phyloP scores from a whole-genome alignment of 495 filamentous ascomycete genomes.

The Penicillium verhagenii region DNA sequence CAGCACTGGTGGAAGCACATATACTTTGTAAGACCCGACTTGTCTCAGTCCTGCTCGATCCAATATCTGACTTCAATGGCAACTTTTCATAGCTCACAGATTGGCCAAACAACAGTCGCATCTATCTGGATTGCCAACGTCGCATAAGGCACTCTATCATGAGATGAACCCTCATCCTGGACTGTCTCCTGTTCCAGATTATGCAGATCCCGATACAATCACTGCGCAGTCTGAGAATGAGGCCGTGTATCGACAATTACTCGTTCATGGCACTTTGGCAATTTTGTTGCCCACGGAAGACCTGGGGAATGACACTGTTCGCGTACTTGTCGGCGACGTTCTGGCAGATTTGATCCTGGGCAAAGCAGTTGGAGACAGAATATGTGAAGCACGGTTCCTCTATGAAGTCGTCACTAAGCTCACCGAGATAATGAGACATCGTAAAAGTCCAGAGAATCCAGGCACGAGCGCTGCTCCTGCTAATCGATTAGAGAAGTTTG shows the following conservation, averaged over 20 bases:
- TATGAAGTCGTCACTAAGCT: conserved; percentile 76
- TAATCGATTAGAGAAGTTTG: conserved; percentile 47
- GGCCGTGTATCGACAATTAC: conserved; percentile 72
- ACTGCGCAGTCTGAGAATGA: conserved; percentile 72
- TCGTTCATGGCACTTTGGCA: conserved; percentile 75
- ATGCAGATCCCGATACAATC: conserved; percentile 46
- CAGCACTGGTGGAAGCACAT: conserved; percentile 77
- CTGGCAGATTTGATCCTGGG: conserved; percentile 83
- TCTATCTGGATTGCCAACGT: conserved; percentile 36
- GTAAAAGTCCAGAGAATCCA: conserved; percentile 17
- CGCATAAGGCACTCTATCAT: conserved; percentile 70
- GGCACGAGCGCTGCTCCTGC: conserved; percentile 20
- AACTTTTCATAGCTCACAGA: conserved; percentile 44
- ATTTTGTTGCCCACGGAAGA: conserved; percentile 89
- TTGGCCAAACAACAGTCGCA: conserved; percentile 54
- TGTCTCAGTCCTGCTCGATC: conserved; percentile 8
- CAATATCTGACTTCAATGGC: conserved; percentile 10
- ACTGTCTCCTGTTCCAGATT: conserved; percentile 70
- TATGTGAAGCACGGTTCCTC: conserved; percentile 81
- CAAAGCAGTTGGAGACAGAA: conserved; percentile 69
- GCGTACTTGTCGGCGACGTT: conserved; percentile 77
- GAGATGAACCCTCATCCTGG: conserved; percentile 76
- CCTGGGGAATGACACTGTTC: conserved; percentile 79
- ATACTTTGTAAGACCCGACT: conserved; percentile 64
- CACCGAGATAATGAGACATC: conserved; percentile 38